Conservation (phyloP, 2,329 filamentous ascomycete genomes). For the Trichophyton mentagrophytes region DNA sequence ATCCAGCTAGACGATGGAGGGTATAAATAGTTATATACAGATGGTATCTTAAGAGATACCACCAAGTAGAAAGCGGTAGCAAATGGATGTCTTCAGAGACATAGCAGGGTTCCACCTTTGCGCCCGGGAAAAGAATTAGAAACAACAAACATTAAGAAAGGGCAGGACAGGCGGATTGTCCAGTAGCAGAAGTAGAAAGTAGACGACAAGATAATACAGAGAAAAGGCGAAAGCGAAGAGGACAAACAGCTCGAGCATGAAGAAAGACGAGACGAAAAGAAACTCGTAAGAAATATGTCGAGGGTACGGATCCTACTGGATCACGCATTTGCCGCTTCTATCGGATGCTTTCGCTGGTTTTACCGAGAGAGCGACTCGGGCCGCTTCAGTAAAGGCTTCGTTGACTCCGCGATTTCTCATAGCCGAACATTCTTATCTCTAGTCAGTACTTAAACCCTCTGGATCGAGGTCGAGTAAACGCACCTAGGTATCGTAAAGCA, state of each 20-base stretch:
- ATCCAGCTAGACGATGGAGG: not conserved
- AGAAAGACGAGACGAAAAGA: not conserved
- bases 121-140: not conserved
- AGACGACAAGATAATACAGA: not conserved
- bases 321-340: slow-evolving; percentile 24
- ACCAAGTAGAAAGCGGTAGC: not conserved
- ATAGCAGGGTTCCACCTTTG: not conserved
- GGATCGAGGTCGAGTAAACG: slow-evolving; percentile 12
- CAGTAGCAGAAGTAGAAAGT: not conserved
- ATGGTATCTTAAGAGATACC: not conserved
- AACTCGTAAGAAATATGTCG: slow-evolving; percentile 1
- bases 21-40: slow-evolving; percentile 1
- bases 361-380: slow-evolving; percentile 66
- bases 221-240: not conserved
- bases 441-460: not conserved
- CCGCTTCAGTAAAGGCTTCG: slow-evolving; percentile 95
- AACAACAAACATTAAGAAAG: not conserved
- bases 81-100: not conserved
- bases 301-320: slow-evolving; percentile 20
- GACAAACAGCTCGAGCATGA: not conserved
- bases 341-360: slow-evolving; percentile 28
- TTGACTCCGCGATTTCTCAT: slow-evolving; percentile 98
- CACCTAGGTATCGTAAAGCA: slow-evolving; percentile 78
- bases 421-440: slow-evolving; percentile 79
- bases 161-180: not conserved